Percentiles rank a stretch among this genome's conserved stretches.
Conservation (phyloP, 2,329 filamentous ascomycete genomes). For the Rutstroemia sp. region DNA sequence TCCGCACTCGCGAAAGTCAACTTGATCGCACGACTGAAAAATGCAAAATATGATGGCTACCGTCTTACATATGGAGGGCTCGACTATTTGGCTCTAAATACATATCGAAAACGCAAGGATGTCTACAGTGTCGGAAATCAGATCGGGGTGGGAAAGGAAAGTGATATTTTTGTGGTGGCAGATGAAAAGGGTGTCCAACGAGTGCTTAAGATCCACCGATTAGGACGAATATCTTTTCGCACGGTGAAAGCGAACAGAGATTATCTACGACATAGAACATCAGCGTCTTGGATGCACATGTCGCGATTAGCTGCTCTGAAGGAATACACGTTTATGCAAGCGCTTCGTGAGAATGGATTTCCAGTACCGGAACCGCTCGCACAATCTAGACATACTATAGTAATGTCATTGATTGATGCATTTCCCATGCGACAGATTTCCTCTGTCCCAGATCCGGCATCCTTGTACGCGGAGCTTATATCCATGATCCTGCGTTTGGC, state of each 20-base stretch:
- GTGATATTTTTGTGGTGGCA: conserved; percentile 91
- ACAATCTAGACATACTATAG: conserved; percentile 89
- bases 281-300: conserved; percentile 97
- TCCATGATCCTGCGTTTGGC: conserved; percentile 77
- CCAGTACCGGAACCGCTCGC: conserved; percentile 81
- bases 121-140: conserved; percentile 92
- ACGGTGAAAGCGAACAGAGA: conserved; percentile 94
- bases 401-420: conserved; percentile 91
- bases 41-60: conserved; percentile 96
- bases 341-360: conserved; percentile 75
- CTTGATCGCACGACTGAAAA: conserved; percentile 86
- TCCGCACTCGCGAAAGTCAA: conserved; percentile 86
- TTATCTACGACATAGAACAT: conserved; percentile 75
- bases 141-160: conserved; percentile 95
- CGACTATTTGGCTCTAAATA: conserved; percentile 93
- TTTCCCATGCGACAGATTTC: conserved; percentile 87
- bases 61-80: conserved; percentile 92
- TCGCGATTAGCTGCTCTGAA: conserved; percentile 87
- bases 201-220: conserved; percentile 90
- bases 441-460: conserved; percentile 71
- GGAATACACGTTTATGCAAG: conserved; percentile 91
- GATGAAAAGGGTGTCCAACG: conserved; percentile 67
- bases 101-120: conserved; percentile 69
- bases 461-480: conserved; percentile 88
- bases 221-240: conserved; percentile 94